A percentile compares a stretch with the other conserved stretches of the same genome.
phyloP scores from a whole-genome alignment of 192 early-diverging fungal species.

The Coemansia sp. region DNA sequence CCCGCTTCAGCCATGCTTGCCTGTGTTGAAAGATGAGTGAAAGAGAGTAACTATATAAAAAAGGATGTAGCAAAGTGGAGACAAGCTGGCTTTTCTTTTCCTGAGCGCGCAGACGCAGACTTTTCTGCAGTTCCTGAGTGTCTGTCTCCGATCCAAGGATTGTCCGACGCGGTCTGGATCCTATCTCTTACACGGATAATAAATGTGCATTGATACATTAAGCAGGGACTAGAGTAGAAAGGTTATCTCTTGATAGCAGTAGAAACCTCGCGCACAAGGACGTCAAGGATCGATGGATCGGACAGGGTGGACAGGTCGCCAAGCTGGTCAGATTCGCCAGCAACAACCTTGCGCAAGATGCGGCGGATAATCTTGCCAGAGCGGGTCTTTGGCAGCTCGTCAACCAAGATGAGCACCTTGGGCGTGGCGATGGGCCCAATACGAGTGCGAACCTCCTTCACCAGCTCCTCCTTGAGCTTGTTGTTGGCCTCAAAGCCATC shows the following conservation, averaged over 20 bases:
- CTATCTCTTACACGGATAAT: not conserved
- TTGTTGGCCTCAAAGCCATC: conserved; percentile 55
- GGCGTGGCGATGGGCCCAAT: conserved; percentile 95
- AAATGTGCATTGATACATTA: not conserved
- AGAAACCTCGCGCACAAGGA: conserved; percentile 53
- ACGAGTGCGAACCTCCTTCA: conserved; percentile 75
- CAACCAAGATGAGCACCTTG: conserved; percentile 79
- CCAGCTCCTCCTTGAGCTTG: conserved; percentile 62
- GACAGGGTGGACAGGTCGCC: conserved; percentile 89
- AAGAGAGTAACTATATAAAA: not conserved
- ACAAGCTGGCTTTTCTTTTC: conserved; percentile 6
- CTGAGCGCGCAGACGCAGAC: not conserved
- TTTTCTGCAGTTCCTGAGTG: not conserved
- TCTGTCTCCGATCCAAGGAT: not conserved
- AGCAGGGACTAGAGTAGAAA: not conserved
- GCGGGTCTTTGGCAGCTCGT: conserved; percentile 93
- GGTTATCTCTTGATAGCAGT: conserved; percentile 13
- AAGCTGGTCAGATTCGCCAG: conserved; percentile 75
- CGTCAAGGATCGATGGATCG: conserved; percentile 67
- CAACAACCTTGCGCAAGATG: conserved; percentile 91
- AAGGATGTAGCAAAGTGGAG: not conserved
- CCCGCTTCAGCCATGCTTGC: conserved; percentile 2
- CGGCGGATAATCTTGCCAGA: conserved; percentile 97
- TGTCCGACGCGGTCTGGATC: not conserved
- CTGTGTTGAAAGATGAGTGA: not conserved